phyloP scores from a whole-genome alignment of 2,329 filamentous ascomycete genomes.

The Monilinia fructigena region DNA sequence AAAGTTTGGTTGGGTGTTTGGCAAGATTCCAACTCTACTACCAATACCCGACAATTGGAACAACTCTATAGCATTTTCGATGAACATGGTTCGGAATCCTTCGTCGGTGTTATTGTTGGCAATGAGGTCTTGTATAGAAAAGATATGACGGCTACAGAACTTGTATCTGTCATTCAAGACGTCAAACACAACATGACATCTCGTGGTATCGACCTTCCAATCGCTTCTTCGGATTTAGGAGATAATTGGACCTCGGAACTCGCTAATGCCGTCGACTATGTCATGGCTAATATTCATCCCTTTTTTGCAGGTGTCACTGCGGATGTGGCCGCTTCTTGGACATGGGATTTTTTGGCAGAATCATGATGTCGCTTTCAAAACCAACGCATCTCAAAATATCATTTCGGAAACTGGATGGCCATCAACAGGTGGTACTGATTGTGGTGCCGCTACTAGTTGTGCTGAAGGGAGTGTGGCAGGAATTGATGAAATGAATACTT shows the following conservation, averaged over 20 bases:
- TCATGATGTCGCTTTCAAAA: conserved; percentile 63
- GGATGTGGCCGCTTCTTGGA: conserved; percentile 72
- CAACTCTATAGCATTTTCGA: conserved; percentile 86
- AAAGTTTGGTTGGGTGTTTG: conserved; percentile 95
- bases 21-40: conserved; percentile 81
- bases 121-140: conserved; percentile 78
- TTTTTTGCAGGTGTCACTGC: conserved; percentile 83
- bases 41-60: conserved; percentile 75
- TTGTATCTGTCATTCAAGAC: conserved; percentile 62
- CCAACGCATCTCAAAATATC: conserved; percentile 65
- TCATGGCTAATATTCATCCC: conserved; percentile 97
- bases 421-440: conserved; percentile 74
- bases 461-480: conserved; percentile 71
- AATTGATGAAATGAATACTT: conserved; percentile 76
- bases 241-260: conserved; percentile 78
- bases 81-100: conserved; percentile 63
- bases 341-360: conserved; percentile 75
- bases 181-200: conserved; percentile 72
- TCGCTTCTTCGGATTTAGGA: conserved; percentile 86
- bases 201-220: conserved; percentile 64
- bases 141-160: conserved; percentile 63
- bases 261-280: conserved; percentile 70
- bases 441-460: conserved; percentile 61
- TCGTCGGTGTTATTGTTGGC: conserved; percentile 79
- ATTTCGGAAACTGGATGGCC: conserved; percentile 95